Evolutionary conservation across 148 eudicot species (phyloP).

Genomic region (Rhododendron ferrugineum): DNA sequence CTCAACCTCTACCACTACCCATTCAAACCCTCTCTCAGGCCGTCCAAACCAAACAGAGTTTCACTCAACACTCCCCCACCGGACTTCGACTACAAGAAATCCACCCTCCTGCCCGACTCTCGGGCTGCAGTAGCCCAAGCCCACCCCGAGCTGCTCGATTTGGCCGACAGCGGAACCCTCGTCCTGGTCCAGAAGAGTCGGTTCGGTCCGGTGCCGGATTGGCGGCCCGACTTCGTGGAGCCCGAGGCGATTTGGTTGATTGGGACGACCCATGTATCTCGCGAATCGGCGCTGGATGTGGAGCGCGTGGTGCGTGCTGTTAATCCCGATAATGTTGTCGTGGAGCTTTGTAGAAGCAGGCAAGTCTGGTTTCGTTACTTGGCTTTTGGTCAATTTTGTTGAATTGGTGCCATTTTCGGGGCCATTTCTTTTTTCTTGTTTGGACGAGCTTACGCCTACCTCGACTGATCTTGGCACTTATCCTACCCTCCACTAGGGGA

Average conservation of each 20-base stretch:
- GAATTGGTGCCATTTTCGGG: not conserved
- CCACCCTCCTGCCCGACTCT: conserved; percentile 36
- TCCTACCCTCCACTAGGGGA: too few relatives aligned
- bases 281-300: conserved; percentile 50
- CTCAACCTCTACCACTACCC: not conserved
- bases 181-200: conserved; percentile 51
- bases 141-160: conserved; percentile 66
- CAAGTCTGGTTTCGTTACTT: conserved; percentile 28
- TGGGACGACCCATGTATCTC: conserved; percentile 67
- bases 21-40: not conserved
- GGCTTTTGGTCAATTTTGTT: not conserved
- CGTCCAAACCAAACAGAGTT: conserved; percentile 16
- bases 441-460: too few relatives aligned
- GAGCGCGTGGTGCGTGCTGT: conserved; percentile 64
- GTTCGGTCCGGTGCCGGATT: conserved; percentile 78
- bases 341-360: conserved; percentile 98
- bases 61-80: conserved; percentile 62
- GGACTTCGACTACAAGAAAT: conserved; percentile 45
- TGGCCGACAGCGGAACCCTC: conserved; percentile 59
- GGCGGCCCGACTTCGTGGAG: conserved; percentile 86
- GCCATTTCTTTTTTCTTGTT: not conserved
- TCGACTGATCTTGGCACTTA: too few relatives aligned
- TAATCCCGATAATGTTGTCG: conserved; percentile 91
- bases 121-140: conserved; percentile 34
- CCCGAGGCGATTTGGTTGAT: conserved; percentile 86